phyloP scores from a whole-genome alignment of 305 asterid species.

The Fraxinus paxiana region DNA sequence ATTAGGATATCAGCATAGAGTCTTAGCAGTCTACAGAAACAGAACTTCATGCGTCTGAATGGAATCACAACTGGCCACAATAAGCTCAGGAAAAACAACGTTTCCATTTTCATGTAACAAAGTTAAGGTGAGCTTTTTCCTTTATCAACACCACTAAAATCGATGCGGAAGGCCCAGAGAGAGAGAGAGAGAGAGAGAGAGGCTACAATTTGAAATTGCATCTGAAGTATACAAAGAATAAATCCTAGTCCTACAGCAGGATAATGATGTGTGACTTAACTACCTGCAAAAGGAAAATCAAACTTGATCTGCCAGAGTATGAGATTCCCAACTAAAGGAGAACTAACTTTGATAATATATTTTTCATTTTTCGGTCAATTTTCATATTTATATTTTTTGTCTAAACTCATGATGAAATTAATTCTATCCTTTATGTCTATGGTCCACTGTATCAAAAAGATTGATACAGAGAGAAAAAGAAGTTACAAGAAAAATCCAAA shows the following conservation, averaged over 20 bases:
- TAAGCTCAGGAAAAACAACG: not conserved
- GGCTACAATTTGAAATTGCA: not conserved
- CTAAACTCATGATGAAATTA: not conserved
- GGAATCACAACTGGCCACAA: not conserved
- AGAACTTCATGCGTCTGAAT: not conserved
- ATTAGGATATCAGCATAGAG: not conserved
- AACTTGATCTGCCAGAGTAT: not conserved
- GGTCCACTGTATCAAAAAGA: not conserved
- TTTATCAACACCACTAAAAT: not conserved
- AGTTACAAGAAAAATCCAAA: not conserved
- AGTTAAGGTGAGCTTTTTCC: not conserved
- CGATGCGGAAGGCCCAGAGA: not conserved
- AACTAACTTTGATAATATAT: not conserved
- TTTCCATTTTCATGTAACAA: not conserved
- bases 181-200: not conserved
- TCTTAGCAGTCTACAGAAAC: not conserved
- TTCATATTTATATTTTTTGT: not conserved
- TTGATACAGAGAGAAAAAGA: not conserved
- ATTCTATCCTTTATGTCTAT: not conserved
- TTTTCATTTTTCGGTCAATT: not conserved
- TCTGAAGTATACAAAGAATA: not conserved
- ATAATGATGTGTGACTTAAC: not conserved
- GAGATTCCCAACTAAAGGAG: not conserved
- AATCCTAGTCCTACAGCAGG: not conserved
- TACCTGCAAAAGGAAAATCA: not conserved